A percentile compares a stretch with the other conserved stretches of the same genome.
These are phyloP conservation scores for Eucalyptus regnans DNA, from an alignment of 345 rosid species.

Conservation along the genomic window DNA sequence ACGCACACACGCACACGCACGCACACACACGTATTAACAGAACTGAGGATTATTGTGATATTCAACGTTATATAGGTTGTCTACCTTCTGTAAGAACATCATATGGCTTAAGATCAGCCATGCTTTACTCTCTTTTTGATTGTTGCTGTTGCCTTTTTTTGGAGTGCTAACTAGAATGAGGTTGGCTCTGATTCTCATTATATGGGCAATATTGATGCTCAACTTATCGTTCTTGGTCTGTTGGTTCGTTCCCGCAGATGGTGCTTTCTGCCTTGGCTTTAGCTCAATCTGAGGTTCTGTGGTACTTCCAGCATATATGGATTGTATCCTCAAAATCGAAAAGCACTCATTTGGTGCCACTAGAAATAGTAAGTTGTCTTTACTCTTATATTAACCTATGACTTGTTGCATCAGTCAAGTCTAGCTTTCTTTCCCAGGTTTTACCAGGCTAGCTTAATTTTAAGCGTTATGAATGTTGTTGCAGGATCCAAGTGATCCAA, in stretches of 20 bases:
- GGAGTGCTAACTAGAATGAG: not conserved
- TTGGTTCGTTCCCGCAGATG: conserved; percentile 44
- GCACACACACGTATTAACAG: no score
- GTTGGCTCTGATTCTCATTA: not conserved
- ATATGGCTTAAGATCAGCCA: not conserved
- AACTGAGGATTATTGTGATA: not conserved
- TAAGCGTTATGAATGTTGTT: no score
- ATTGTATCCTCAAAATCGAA: conserved; percentile 77
- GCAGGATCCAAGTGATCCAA: no score
- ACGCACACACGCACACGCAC: no score
- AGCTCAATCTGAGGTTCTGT: conserved; percentile 89
- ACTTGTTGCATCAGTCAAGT: not conserved
- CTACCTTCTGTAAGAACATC: not conserved
- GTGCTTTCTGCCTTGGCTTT: no score
- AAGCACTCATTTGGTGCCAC: conserved; percentile 54
- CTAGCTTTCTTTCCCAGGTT: not conserved
- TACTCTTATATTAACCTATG: not conserved
- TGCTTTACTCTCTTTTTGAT: not conserved
- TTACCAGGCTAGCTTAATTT: not conserved
- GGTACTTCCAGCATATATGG: conserved; percentile 96
- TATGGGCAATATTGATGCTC: not conserved
- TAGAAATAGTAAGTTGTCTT: conserved; percentile 57
- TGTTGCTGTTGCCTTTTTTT: not conserved
- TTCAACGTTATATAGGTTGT: not conserved
- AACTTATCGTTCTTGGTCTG: not conserved